These are phyloP conservation scores for Leptographium galeiforme DNA, from an alignment of 2,329 filamentous ascomycete genomes.

Conservation along the genomic window DNA sequence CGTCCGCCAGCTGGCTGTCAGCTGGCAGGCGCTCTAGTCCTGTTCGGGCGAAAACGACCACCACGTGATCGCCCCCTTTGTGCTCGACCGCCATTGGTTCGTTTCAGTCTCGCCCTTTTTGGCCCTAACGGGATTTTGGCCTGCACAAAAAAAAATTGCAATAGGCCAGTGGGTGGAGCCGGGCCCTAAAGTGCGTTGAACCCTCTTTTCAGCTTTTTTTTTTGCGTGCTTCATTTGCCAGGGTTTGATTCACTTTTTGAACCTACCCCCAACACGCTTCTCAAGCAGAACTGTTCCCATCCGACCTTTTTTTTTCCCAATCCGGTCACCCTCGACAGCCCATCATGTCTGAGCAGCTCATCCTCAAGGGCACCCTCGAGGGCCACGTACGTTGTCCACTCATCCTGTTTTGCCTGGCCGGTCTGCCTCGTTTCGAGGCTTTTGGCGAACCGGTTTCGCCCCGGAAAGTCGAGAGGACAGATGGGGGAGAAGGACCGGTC, in stretches of 20 bases:
- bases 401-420: slow-evolving; percentile 3
- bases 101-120: slow-evolving; percentile 8
- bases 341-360: slow-evolving; percentile 82
- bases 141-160: slow-evolving; percentile 11
- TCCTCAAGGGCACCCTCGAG: slow-evolving; percentile 94
- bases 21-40: background rate
- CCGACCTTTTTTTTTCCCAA: background rate
- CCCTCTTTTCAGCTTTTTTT: slow-evolving; percentile 1
- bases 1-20: background rate
- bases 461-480: background rate
- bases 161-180: background rate
- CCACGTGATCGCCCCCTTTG: background rate
- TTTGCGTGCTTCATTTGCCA: background rate
- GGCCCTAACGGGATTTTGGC: slow-evolving; percentile 14
- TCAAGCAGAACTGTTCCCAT: background rate
- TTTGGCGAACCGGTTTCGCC: background rate
- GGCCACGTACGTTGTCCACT: slow-evolving; percentile 59
- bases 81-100: slow-evolving; percentile 14
- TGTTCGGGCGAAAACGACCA: background rate
- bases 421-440: background rate
- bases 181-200: slow-evolving; percentile 1
- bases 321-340: slow-evolving; percentile 12
- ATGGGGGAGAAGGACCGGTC: background rate
- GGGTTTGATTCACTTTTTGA: background rate
- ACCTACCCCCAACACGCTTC: slow-evolving; percentile 1